Base-by-base conservation (phyloP, 2,329 filamentous ascomycete genomes). In the Teratosphaeria epicoccoides region DNA sequence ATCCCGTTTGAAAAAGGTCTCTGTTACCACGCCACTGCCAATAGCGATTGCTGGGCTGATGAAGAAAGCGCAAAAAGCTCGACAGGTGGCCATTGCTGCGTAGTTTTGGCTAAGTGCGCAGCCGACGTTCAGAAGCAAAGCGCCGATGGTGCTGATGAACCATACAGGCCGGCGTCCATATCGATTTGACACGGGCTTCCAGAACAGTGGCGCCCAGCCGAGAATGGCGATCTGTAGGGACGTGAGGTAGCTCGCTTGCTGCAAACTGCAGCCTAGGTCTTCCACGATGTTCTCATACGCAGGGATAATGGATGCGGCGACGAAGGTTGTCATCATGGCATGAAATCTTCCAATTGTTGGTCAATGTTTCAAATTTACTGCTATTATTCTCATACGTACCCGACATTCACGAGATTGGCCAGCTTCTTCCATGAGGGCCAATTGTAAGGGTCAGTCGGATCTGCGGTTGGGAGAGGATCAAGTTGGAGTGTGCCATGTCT, bases 1-100 rank as follows among this genome's bases (percentile, higher is more conserved):
- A 46, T 81, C 74, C 25, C 72, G 72, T 59, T 75, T 76, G 65
- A 81, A 81, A 53, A 78, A 80, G 1, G 74, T 78, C 59, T 81
- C 78, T 14, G 75, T 73, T 2, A 81, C 78, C 7, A 81, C 76
- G 0, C 71, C 78, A 59, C 76, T 79, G 23, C 78, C 78, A 47
- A 81, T 77, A 0, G 75, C 72, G 12, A 68, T 70, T 0, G 78
- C 73, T 5, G 78, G 79, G 14, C 70, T 73, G 56, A 81, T 28
- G 62, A 80, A 80, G 59, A 80, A 79, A 0, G 75, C 70, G 6
- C 71, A 70, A 23, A 81, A 67, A n/a, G 75, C 76, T 50, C 77
- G 70, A 53, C 76, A 79, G 0, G 71, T 66, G 1, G 70, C 72
- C 73, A 77, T 77, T 14, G 76, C 66, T 1, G 63, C 69, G 58